Conservation (phyloP, 106 monocot species). For the Alisma plantagoaquatica region DNA sequence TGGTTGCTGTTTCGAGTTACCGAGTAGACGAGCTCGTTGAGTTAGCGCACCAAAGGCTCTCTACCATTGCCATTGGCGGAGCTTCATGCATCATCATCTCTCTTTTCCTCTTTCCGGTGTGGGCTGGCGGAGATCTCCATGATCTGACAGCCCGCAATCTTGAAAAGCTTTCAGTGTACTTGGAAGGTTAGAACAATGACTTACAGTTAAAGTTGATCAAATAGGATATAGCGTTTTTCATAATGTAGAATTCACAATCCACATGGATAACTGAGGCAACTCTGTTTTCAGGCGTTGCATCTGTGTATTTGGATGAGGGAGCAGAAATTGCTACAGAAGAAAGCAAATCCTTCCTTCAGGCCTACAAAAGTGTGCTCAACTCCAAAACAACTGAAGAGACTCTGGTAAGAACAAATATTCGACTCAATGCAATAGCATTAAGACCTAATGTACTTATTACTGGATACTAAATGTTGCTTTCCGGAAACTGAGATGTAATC, state of each 20-base stretch:
- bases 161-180: conserved; percentile 30
- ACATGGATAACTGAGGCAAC: too few relatives aligned
- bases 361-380: conserved; percentile 25
- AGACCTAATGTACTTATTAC: too few relatives aligned
- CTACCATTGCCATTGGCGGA: conserved; percentile 38
- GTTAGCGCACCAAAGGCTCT: conserved; percentile 26
- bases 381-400: conserved; percentile 19
- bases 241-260: too few relatives aligned
- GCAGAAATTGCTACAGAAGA: neutral
- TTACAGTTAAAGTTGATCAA: too few relatives aligned
- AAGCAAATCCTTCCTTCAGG: conserved; percentile 9
- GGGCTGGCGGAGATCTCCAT: conserved; percentile 54
- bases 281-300: conserved; percentile 14
- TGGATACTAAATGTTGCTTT: too few relatives aligned
- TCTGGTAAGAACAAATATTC: too few relatives aligned
- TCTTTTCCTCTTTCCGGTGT: conserved; percentile 38
- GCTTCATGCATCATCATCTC: conserved; percentile 25
- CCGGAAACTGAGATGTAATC: too few relatives aligned
- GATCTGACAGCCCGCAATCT: conserved; percentile 21
- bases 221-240: too few relatives aligned
- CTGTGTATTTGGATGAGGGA: conserved; percentile 7
- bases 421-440: too few relatives aligned
- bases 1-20: conserved; percentile 37
- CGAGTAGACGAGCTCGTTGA: conserved; percentile 30
- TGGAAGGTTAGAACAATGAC: too few relatives aligned